Evolutionary conservation across 2,329 filamentous ascomycete species (phyloP).

Genomic region (Neospermospora avenae): DNA sequence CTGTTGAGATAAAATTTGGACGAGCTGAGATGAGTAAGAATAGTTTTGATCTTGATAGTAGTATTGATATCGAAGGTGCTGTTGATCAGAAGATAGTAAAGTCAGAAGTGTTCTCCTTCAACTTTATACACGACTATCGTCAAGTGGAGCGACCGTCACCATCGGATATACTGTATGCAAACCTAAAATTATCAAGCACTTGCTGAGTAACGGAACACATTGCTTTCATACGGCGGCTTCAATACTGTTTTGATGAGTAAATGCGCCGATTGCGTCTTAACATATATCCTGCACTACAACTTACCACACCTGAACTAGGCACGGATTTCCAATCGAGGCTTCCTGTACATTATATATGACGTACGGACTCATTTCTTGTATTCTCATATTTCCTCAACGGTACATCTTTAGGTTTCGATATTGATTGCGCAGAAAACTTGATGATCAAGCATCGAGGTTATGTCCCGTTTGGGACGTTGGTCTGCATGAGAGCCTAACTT

Average conservation of each 20-base stretch:
- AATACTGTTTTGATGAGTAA: not conserved
- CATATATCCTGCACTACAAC: not conserved
- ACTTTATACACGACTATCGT: not conserved
- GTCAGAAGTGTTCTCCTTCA: not conserved
- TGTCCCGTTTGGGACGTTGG: not conserved
- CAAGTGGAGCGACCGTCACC: not conserved
- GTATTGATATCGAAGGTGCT: no score
- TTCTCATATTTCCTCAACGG: not conserved
- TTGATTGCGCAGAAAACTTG: not conserved
- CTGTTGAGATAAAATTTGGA: no score
- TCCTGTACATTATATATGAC: no score
- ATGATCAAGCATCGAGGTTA: not conserved
- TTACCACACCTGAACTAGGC: not conserved
- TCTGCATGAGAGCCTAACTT: not conserved
- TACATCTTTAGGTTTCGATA: not conserved
- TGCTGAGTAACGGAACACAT: not conserved
- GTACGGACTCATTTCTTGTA: not conserved
- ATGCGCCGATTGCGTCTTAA: not conserved
- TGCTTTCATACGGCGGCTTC: not conserved
- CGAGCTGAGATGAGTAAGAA: no score
- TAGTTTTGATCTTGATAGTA: no score
- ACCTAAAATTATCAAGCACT: not conserved
- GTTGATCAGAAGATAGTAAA: not conserved
- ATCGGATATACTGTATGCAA: not conserved
- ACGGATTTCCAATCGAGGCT: no score